phyloP scores from a whole-genome alignment of 1,284 basidiomycete genomes.

The Cryptococcus sp. region DNA sequence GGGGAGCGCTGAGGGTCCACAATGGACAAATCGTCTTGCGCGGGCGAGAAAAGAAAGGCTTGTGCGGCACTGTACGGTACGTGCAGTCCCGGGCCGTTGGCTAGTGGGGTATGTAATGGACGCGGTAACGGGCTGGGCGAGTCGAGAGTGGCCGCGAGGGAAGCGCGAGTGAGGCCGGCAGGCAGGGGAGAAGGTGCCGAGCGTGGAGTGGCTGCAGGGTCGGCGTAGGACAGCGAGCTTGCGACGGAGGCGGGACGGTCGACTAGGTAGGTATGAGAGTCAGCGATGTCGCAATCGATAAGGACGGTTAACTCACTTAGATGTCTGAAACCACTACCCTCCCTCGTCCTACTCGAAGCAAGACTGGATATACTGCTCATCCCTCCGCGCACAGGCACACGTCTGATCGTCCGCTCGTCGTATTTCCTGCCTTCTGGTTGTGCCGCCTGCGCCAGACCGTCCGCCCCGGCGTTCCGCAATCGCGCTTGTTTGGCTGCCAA shows the following conservation, averaged over 20 bases:
- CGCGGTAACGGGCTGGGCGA: slow-evolving; percentile 12
- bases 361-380: background rate
- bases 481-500: slow-evolving; percentile 3
- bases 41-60: slow-evolving; percentile 20
- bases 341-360: background rate
- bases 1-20: slow-evolving; percentile 28
- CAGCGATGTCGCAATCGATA: too few species aligned
- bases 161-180: slow-evolving; percentile 2
- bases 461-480: slow-evolving; percentile 3
- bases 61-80: background rate
- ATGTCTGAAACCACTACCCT: background rate
- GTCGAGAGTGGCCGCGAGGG: slow-evolving; percentile 11
- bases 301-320: slow-evolving; percentile 2
- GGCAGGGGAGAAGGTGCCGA: background rate
- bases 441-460: background rate
- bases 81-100: background rate
- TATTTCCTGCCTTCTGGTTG: slow-evolving; percentile 3
- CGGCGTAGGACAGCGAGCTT: slow-evolving; percentile 3
- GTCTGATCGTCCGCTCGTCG: slow-evolving; percentile 15
- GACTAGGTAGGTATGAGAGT: background rate
- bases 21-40: slow-evolving; percentile 26
- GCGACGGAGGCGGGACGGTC: slow-evolving; percentile 8
- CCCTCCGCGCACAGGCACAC: slow-evolving; percentile 7
- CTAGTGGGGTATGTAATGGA: slow-evolving; percentile 10
- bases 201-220: slow-evolving; percentile 15